These are phyloP conservation scores for Xylogone sp. DNA, from an alignment of 2,329 filamentous ascomycete species.

Conservation along the genomic window DNA sequence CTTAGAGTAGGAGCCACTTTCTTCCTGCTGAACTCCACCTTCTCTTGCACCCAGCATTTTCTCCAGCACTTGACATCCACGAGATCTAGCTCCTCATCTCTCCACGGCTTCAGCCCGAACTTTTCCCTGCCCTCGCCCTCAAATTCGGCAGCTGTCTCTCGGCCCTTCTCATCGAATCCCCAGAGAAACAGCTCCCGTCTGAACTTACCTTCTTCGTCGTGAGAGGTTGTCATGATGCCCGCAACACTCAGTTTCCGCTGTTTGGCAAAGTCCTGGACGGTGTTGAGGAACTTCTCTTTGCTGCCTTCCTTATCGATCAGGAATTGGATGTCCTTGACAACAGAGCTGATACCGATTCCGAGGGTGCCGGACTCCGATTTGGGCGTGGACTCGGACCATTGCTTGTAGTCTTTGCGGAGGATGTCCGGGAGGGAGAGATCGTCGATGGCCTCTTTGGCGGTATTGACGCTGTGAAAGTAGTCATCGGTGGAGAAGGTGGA, in stretches of 20 bases:
- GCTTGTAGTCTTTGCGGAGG: constrained; percentile 80
- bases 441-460: constrained; percentile 66
- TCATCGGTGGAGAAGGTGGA: constrained; percentile 44
- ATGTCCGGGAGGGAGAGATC: constrained; percentile 60
- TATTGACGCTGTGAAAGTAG: constrained; percentile 57
- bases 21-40: constrained; percentile 59
- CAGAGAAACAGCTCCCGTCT: constrained; percentile 65
- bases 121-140: constrained; percentile 37
- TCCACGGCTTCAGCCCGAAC: constrained; percentile 55
- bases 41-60: constrained; percentile 64
- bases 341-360: constrained; percentile 63
- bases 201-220: constrained; percentile 50
- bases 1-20: constrained; percentile 66
- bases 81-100: constrained; percentile 42
- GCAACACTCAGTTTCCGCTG: constrained; percentile 59
- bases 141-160: constrained; percentile 52
- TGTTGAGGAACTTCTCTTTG: constrained; percentile 40
- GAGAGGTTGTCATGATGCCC: constrained; percentile 66
- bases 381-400: constrained; percentile 54
- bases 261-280: constrained; percentile 48
- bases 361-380: constrained; percentile 31
- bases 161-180: constrained; percentile 49
- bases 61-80: constrained; percentile 41
- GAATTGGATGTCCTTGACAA: constrained; percentile 60
- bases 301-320: constrained; percentile 51